Evolutionary conservation across 257 asterid species (phyloP).

Genomic region (Catharanthus roseus): DNA sequence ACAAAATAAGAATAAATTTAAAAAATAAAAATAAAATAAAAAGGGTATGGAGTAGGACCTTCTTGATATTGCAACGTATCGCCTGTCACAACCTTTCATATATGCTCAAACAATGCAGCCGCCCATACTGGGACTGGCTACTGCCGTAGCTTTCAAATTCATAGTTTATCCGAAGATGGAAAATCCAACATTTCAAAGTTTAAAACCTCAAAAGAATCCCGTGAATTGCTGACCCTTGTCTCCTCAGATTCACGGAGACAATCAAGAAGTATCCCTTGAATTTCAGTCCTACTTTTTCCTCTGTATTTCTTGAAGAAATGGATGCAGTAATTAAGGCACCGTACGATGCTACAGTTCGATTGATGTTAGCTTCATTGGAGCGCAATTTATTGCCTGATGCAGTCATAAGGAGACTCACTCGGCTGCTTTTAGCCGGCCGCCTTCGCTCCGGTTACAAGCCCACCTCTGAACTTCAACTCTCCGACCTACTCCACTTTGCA

Average conservation of each 20-base stretch:
- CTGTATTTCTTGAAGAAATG: slow-evolving; percentile 15
- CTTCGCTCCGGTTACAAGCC: slow-evolving; percentile 71
- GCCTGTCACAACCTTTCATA: too few species aligned
- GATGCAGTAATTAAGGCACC: slow-evolving; percentile 47
- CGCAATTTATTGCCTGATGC: slow-evolving; percentile 81
- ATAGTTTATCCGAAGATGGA: not conserved
- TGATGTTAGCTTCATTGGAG: slow-evolving; percentile 70
- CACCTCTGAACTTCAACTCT: slow-evolving; percentile 50
- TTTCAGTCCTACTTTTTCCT: too few species aligned
- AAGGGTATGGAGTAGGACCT: too few species aligned
- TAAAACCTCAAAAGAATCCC: not conserved
- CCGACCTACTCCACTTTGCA: slow-evolving; percentile 53
- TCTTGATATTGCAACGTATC: too few species aligned
- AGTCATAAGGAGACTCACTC: slow-evolving; percentile 70
- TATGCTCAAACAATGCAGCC: too few species aligned
- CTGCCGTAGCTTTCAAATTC: too few species aligned
- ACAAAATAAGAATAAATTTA: too few species aligned
- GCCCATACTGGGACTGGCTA: too few species aligned
- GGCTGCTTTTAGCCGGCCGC: slow-evolving; percentile 65
- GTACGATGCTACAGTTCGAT: slow-evolving; percentile 58
- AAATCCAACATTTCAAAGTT: too few species aligned
- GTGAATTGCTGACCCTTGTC: not conserved
- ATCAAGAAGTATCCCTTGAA: not conserved
- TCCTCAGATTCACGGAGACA: too few species aligned
- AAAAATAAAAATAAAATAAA: too few species aligned